Evolutionary conservation across 2,329 filamentous ascomycete species (phyloP).

Genomic region (Thermothelomyces thermophilus): DNA sequence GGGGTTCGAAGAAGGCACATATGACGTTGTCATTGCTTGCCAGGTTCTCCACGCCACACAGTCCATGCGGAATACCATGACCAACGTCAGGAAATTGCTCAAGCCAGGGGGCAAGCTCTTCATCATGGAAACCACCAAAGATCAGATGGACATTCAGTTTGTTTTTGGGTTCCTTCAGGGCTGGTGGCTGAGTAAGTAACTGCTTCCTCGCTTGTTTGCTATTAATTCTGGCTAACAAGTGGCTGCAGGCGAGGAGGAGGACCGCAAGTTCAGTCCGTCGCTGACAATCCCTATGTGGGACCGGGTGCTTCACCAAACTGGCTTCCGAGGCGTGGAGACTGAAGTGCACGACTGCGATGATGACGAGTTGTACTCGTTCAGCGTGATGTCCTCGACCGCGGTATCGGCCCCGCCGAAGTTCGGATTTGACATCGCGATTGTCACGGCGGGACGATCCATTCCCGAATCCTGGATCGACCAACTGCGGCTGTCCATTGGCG

Average conservation of each 20-base stretch:
- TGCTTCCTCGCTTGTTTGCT: background rate
- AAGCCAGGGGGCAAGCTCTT: slow-evolving; percentile 37
- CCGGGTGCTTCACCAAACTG: slow-evolving; percentile 20
- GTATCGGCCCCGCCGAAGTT: slow-evolving; percentile 7
- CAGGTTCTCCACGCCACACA: slow-evolving; percentile 34
- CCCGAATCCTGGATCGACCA: slow-evolving; percentile 19
- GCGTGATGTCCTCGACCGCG: slow-evolving; percentile 21
- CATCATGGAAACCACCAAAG: slow-evolving; percentile 25
- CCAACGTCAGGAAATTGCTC: slow-evolving; percentile 31
- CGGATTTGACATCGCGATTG: slow-evolving; percentile 20
- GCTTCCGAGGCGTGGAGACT: slow-evolving; percentile 23
- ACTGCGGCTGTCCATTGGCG: slow-evolving; percentile 18
- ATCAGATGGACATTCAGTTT: slow-evolving; percentile 23
- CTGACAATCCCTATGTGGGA: slow-evolving; percentile 25
- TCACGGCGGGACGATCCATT: slow-evolving; percentile 3
- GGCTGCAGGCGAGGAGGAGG: slow-evolving; percentile 19
- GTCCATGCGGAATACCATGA: slow-evolving; percentile 27
- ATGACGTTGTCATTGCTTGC: slow-evolving; percentile 35
- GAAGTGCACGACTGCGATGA: slow-evolving; percentile 24
- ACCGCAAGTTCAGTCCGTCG: slow-evolving; percentile 23
- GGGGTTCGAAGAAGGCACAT: slow-evolving; percentile 29
- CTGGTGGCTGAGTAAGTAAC: slow-evolving; percentile 23
- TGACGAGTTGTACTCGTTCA: slow-evolving; percentile 23
- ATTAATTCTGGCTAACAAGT: slow-evolving; percentile 2
- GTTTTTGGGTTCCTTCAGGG: slow-evolving; percentile 22